phyloP scores from a whole-genome alignment of 495 filamentous ascomycete species.

The Geopyxis carbonaria region DNA sequence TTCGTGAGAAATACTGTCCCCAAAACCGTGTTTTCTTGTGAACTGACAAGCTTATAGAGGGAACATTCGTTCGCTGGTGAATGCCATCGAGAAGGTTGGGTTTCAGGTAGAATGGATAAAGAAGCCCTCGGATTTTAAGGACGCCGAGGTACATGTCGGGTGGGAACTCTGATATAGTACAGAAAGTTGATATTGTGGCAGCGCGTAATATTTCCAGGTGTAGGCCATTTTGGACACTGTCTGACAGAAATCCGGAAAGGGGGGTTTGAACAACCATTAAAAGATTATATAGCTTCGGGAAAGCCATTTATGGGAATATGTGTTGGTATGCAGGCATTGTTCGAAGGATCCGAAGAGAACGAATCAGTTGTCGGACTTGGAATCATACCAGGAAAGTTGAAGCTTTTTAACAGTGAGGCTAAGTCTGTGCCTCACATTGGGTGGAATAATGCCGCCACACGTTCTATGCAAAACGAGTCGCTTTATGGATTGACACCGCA shows the following conservation, averaged over 20 bases:
- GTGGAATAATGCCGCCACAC: conserved; percentile 71
- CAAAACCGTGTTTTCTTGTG: conserved; percentile 28
- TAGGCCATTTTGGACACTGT: conserved; percentile 95
- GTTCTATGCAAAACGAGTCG: conserved; percentile 19
- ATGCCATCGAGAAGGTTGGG: conserved; percentile 88
- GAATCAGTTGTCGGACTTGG: conserved; percentile 52
- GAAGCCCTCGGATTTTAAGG: conserved; percentile 60
- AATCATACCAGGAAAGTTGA: conserved; percentile 50
- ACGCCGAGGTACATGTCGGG: conserved; percentile 58
- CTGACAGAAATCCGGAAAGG: conserved; percentile 61
- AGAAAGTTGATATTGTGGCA: conserved; percentile 9
- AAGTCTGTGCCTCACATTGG: conserved; percentile 96
- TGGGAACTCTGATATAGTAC: no score
- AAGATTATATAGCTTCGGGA: conserved; percentile 59
- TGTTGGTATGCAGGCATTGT: conserved; percentile 82
- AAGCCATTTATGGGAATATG: conserved; percentile 98
- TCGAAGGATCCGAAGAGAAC: conserved; percentile 67
- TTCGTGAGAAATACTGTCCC: conserved; percentile 11
- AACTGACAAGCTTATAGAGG: conserved; percentile 31
- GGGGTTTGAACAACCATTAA: conserved; percentile 65
- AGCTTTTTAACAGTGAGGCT: conserved; percentile 53
- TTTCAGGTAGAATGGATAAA: conserved; percentile 88
- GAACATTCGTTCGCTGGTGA: conserved; percentile 86
- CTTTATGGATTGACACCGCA: conserved; percentile 57
- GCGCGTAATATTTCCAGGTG: conserved; percentile 71